Conservation (phyloP, 352 stramenopile species). For the Globisporangium yorkense region DNA sequence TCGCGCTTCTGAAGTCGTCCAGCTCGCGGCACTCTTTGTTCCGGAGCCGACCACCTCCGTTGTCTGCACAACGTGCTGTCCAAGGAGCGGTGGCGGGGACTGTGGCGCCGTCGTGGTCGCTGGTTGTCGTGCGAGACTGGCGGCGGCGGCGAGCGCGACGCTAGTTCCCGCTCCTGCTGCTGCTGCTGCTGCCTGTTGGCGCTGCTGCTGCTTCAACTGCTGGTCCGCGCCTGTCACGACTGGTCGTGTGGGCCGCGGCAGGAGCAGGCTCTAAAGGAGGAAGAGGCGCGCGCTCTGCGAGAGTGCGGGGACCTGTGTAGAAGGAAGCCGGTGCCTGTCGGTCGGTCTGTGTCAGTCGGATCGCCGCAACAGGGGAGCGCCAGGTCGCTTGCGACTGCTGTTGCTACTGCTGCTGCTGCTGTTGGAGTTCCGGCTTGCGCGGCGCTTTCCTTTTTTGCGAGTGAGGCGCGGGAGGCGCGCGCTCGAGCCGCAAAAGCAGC, state of each 20-base stretch:
- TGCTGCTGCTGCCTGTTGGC: slow-evolving; percentile 1
- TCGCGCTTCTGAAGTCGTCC: slow-evolving; percentile 19
- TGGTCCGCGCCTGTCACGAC: slow-evolving; percentile 30
- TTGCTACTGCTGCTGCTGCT: slow-evolving; percentile 1
- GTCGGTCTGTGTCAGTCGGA: background rate
- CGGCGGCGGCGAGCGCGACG: slow-evolving; percentile 9
- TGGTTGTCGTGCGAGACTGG: slow-evolving; percentile 6
- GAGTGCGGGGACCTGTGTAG: too few species aligned
- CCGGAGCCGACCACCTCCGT: slow-evolving; percentile 36
- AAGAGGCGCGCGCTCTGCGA: background rate
- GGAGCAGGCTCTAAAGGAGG: slow-evolving; percentile 9
- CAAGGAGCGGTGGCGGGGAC: slow-evolving; percentile 13
- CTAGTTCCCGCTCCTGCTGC: slow-evolving; percentile 13
- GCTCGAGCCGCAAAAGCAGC: slow-evolving; percentile 5
- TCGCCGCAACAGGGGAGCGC: background rate
- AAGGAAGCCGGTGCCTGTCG: background rate
- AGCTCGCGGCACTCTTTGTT: slow-evolving; percentile 28
- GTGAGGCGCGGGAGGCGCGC: slow-evolving; percentile 23
- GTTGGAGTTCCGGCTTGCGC: slow-evolving; percentile 13
- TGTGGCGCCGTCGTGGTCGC: slow-evolving; percentile 10
- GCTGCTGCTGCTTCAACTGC: slow-evolving; percentile 18
- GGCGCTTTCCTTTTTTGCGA: slow-evolving; percentile 46
- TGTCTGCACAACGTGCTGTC: slow-evolving; percentile 25
- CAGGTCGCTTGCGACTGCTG: slow-evolving; percentile 1
- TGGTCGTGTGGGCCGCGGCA: slow-evolving; percentile 11